phyloP scores from a whole-genome alignment of 768 basidiomycete species.

The Phaeotremella skinneri region DNA sequence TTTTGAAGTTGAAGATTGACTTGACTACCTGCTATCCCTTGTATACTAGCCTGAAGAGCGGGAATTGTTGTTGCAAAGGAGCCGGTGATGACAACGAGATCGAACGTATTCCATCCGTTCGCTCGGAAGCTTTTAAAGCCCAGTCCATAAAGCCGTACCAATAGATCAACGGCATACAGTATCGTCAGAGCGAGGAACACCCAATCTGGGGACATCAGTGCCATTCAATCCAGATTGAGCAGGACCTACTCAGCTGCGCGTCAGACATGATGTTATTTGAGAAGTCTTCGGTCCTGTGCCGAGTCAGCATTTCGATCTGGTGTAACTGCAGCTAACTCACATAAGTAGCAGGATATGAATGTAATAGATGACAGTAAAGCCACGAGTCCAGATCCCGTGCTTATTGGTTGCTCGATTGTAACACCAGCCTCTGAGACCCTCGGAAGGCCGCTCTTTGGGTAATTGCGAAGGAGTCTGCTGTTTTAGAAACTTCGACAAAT shows the following conservation, averaged over 20 bases:
- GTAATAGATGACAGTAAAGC: conserved; percentile 74
- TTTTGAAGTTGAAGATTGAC: conserved; percentile 46
- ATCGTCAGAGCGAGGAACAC: conserved; percentile 72
- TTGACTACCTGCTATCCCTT: conserved; percentile 20
- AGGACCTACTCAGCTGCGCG: conserved; percentile 10
- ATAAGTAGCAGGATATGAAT: conserved; percentile 79
- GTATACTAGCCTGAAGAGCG: conserved; percentile 55
- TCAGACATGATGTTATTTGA: conserved; percentile 58
- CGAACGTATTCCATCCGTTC: conserved; percentile 94
- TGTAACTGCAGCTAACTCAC: conserved; percentile 44
- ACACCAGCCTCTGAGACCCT: conserved; percentile 72
- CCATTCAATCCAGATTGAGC: background rate
- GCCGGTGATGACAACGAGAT: conserved; percentile 73
- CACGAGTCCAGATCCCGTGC: conserved; percentile 86
- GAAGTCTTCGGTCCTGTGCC: conserved; percentile 75
- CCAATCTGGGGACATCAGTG: conserved; percentile 56
- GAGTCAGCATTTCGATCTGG: conserved; percentile 2
- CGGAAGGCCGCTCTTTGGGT: conserved; percentile 63
- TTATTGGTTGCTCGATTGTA: conserved; percentile 86
- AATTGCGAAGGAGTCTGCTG: conserved; percentile 82
- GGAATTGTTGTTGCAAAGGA: conserved; percentile 79
- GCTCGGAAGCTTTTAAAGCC: conserved; percentile 79
- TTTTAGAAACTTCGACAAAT: conserved; percentile 80
- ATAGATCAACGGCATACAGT: conserved; percentile 72
- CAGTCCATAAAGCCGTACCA: conserved; percentile 75